These are phyloP conservation scores for Luvunga scandens DNA, from an alignment of 345 rosid species.

Conservation along the genomic window DNA sequence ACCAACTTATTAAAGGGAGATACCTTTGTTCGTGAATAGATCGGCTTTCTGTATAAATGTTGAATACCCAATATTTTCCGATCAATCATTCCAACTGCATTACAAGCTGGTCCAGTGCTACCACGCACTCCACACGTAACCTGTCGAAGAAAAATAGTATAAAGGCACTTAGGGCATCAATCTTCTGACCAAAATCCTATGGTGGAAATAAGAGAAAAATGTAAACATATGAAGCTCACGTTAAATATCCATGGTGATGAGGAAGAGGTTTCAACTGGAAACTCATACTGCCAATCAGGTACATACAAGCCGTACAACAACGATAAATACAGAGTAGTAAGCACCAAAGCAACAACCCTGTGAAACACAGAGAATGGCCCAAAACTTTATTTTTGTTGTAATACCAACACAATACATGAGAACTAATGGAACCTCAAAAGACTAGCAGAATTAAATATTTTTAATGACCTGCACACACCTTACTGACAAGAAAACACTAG, in stretches of 20 bases:
- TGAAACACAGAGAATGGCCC: conserved; percentile 12
- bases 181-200: not conserved
- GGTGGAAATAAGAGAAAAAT: not conserved
- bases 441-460: not conserved
- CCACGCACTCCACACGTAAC: conserved; percentile 82
- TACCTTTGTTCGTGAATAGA: conserved; percentile 65
- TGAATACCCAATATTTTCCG: conserved; percentile 59
- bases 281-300: conserved; percentile 73
- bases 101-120: conserved; percentile 80
- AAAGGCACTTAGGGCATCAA: not conserved
- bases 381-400: not conserved
- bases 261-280: conserved; percentile 45
- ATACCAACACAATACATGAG: not conserved
- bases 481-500: not conserved
- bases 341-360: conserved; percentile 56
- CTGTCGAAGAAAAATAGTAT: conserved; percentile 29
- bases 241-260: conserved; percentile 35
- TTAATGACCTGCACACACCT: not conserved
- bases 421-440: not conserved
- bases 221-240: conserved; percentile 33
- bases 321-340: conserved; percentile 44
- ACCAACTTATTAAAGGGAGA: not conserved
- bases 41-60: conserved; percentile 70
- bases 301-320: conserved; percentile 70
- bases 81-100: conserved; percentile 83